Percentiles rank a stretch among this genome's conserved stretches.
Evolutionary conservation across 768 basidiomycete species (phyloP).

Genomic region (Mycena leptocephala): DNA sequence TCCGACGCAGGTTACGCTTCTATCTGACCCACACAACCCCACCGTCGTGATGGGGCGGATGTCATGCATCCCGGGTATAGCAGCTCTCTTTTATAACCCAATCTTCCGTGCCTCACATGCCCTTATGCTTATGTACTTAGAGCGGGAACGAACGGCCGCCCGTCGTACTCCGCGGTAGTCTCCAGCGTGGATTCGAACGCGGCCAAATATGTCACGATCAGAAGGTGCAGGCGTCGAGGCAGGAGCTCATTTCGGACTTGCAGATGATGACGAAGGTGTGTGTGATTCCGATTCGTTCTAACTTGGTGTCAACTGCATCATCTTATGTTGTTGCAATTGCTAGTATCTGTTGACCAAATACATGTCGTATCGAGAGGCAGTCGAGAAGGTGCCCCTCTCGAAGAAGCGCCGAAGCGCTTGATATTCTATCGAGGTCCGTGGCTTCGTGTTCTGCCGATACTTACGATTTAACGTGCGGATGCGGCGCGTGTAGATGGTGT

Average conservation of each 20-base stretch:
- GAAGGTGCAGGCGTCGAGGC: conserved; percentile 71
- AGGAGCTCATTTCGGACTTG: conserved; percentile 87
- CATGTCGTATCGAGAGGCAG: conserved; percentile 65
- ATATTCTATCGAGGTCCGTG: conserved; percentile 81
- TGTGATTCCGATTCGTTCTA: conserved; percentile 57
- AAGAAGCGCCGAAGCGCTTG: conserved; percentile 74
- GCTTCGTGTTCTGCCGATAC: background rate
- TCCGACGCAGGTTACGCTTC: conserved; percentile 70
- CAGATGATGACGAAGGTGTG: conserved; percentile 70
- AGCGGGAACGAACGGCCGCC: conserved; percentile 80
- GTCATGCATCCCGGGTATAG: conserved; percentile 34
- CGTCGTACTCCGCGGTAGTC: conserved; percentile 87
- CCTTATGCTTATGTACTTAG: too few relatives aligned
- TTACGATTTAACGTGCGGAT: too few relatives aligned
- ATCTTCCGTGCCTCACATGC: conserved; percentile 63
- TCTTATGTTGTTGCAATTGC: conserved; percentile 75
- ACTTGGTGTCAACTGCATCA: background rate
- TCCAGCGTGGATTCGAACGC: conserved; percentile 83
- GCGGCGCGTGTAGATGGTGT: conserved; percentile 70
- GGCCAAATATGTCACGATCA: conserved; percentile 81
- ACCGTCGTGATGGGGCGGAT: conserved; percentile 84
- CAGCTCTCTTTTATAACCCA: background rate
- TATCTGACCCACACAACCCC: conserved; percentile 82
- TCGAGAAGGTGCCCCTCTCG: conserved; percentile 65
- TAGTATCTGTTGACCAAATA: conserved; percentile 71